A percentile compares a stretch with the other conserved stretches of the same genome.
Evolutionary conservation across 1,139 yeast species (phyloP).

Genomic region (Suhomyces bokatorum): DNA sequence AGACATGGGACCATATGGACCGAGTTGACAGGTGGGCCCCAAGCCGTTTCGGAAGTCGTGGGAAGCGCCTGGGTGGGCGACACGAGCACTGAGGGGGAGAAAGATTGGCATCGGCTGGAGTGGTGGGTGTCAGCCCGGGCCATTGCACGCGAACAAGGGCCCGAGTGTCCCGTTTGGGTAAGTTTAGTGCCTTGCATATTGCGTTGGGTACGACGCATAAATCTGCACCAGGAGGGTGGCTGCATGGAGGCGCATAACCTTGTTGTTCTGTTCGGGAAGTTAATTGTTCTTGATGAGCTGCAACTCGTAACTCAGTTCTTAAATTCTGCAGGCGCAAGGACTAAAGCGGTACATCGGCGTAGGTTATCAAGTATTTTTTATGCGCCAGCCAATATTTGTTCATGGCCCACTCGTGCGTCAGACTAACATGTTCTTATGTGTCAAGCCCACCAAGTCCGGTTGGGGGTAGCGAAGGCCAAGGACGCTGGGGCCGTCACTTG

Average conservation of each 20-base stretch:
- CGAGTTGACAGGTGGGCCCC: background rate
- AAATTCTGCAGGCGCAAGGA: slow-evolving; percentile 6
- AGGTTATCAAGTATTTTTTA: slow-evolving; percentile 3
- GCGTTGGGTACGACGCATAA: slow-evolving; percentile 4
- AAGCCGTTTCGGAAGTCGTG: background rate
- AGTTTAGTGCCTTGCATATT: slow-evolving; percentile 13
- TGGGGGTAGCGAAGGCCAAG: background rate
- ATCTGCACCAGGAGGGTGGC: background rate
- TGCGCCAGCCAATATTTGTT: background rate
- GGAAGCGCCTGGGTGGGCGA: no score
- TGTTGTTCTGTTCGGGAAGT: slow-evolving; percentile 3
- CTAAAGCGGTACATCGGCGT: slow-evolving; percentile 5
- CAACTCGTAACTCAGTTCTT: slow-evolving; percentile 12
- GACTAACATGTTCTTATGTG: background rate
- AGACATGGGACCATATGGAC: background rate
- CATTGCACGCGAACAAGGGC: background rate
- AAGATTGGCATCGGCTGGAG: no score
- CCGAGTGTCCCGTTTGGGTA: slow-evolving; percentile 1
- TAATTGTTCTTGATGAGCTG: slow-evolving; percentile 2
- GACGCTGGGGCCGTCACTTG: background rate
- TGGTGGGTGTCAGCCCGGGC: no score
- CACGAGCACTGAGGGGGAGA: no score
- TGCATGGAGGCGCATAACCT: slow-evolving; percentile 3
- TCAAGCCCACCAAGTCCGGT: background rate
- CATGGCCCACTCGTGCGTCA: slow-evolving; percentile 1